Evolutionary conservation across 257 asterid genomes (phyloP).

Genomic region (Pogostemon cablin): DNA sequence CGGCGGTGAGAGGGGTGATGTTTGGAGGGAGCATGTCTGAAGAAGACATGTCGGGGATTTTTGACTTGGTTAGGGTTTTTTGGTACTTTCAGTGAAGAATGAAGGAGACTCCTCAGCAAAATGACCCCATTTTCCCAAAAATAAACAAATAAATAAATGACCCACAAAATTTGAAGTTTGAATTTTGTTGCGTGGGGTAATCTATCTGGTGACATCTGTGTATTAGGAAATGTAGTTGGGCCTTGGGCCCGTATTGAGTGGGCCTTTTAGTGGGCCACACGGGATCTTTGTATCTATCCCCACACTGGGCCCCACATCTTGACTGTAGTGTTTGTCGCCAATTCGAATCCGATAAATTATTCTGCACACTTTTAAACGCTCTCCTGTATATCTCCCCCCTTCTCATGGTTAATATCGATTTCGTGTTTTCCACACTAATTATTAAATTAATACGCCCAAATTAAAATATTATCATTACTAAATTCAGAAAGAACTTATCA

Average conservation of each 20-base stretch:
- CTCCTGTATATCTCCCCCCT: too few species aligned
- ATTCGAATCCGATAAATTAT: neutral
- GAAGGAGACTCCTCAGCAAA: neutral
- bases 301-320: neutral
- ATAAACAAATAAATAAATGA: too few species aligned
- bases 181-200: neutral
- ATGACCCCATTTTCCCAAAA: slow-evolving; percentile 33
- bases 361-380: too few species aligned
- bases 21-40: slow-evolving; percentile 38
- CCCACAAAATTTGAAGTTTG: too few species aligned
- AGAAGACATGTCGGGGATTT: slow-evolving; percentile 32
- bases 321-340: slow-evolving; percentile 7
- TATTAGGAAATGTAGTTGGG: slow-evolving; percentile 20
- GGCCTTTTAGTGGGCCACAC: slow-evolving; percentile 35
- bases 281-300: slow-evolving; percentile 19
- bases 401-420: too few species aligned
- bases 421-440: too few species aligned
- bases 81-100: slow-evolving; percentile 29
- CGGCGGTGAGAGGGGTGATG: neutral
- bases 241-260: slow-evolving; percentile 27
- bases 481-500: too few species aligned
- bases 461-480: too few species aligned
- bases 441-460: too few species aligned
- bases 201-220: slow-evolving; percentile 23
- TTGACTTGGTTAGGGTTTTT: slow-evolving; percentile 38